Percentiles rank a stretch among this genome's conserved stretches.
Evolutionary conservation across 2,329 filamentous ascomycete species (phyloP).

Genomic region (Phialophora expanda): DNA sequence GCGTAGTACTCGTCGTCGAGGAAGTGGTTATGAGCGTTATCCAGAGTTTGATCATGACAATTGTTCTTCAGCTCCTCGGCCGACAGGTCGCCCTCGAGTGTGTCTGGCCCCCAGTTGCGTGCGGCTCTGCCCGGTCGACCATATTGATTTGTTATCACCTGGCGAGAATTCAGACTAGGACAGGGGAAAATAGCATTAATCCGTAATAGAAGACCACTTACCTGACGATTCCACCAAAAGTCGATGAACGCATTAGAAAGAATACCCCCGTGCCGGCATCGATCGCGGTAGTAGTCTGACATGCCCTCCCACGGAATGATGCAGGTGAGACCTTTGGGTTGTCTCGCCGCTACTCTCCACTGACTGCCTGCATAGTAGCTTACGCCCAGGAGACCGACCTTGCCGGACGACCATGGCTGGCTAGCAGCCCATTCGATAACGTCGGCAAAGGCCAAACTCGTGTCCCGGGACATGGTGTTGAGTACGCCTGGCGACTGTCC

Average conservation of each 20-base stretch:
- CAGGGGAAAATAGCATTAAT: no score
- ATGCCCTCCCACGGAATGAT: constrained; percentile 64
- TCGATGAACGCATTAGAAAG: constrained; percentile 60
- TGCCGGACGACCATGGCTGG: constrained; percentile 58
- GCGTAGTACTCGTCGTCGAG: constrained; percentile 69
- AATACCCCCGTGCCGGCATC: constrained; percentile 67
- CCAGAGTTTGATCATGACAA: constrained; percentile 50
- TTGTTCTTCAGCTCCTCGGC: constrained; percentile 47
- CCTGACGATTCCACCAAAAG: no score
- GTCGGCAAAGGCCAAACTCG: constrained; percentile 58
- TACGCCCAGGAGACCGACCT: constrained; percentile 58
- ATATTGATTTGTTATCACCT: constrained; percentile 63
- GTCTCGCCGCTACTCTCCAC: constrained; percentile 60
- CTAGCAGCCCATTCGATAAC: constrained; percentile 60
- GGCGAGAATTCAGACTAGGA: constrained; percentile 3
- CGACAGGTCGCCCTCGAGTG: constrained; percentile 48
- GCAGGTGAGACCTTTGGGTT: constrained; percentile 58
- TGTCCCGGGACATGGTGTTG: constrained; percentile 60
- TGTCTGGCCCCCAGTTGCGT: constrained; percentile 59
- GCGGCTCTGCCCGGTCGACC: constrained; percentile 59
- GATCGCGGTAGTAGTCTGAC: constrained; percentile 63
- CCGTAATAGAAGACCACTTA: no score
- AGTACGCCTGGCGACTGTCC: constrained; percentile 60
- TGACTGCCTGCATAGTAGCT: constrained; percentile 61
- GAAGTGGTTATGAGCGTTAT: constrained; percentile 59